Percentiles rank a stretch among this genome's conserved stretches.
phyloP scores from a whole-genome alignment of 148 eudicot species.

The Cornus kousa region DNA sequence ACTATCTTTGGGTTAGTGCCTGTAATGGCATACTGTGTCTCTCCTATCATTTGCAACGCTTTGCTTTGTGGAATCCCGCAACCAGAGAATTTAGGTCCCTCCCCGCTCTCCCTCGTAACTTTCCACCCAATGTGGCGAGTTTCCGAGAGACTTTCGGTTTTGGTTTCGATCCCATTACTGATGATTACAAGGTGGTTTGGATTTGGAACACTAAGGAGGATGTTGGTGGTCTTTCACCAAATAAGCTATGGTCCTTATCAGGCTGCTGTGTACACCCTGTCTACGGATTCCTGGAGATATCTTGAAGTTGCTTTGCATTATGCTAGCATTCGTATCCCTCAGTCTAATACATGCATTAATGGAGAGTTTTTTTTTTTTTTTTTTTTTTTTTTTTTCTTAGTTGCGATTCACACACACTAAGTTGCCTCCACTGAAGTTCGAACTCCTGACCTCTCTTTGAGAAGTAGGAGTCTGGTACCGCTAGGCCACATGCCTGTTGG shows the following conservation, averaged over 20 bases:
- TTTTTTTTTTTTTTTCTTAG: too few relatives aligned
- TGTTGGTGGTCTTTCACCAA: too few relatives aligned
- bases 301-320: neutral
- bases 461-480: too few relatives aligned
- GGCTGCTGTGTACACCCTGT: neutral
- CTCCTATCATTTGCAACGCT: too few relatives aligned
- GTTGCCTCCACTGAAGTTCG: too few relatives aligned
- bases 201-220: neutral
- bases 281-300: conserved; percentile 7
- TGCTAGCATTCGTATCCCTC: neutral
- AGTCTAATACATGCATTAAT: neutral
- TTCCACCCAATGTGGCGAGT: neutral
- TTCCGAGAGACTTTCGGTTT: neutral
- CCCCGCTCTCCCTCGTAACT: neutral
- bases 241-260: neutral
- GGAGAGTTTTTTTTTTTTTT: too few relatives aligned
- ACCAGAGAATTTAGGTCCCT: neutral
- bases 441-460: too few relatives aligned
- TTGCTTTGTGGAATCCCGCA: too few relatives aligned
- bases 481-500: too few relatives aligned
- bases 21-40: too few relatives aligned
- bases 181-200: neutral
- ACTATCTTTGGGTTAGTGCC: too few relatives aligned
- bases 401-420: too few relatives aligned
- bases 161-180: neutral